Base-by-base conservation (phyloP, 2,329 filamentous ascomycete genomes). In the Meredithiella fracta region DNA sequence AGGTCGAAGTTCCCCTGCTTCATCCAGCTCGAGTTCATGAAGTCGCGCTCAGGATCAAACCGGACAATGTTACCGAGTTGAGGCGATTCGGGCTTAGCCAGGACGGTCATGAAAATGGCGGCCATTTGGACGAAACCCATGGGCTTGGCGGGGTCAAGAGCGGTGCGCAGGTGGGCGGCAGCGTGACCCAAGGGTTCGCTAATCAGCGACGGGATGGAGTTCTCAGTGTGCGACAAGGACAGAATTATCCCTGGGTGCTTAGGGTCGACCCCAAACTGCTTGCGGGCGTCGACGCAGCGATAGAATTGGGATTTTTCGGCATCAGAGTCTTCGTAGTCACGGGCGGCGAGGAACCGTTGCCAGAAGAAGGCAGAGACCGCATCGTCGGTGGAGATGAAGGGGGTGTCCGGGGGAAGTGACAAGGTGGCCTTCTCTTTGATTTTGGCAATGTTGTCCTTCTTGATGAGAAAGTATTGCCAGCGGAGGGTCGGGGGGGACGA, bases 351-450 rank as follows among this genome's bases (percentile, higher is more conserved):
- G 17, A 54, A 17, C 11, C 20, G 40, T 22, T 54, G 38, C 42
- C 42, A 54, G 40, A 47, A 31, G 4, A 47, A 37, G 15, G 53
- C 38, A 40, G 11, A 20, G 26, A 54, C 17, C n/a, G 53, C 25
- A 23, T 54, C 53, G 9, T 54, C 53, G 23, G 53, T 54, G 8
- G 40, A 47, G 23, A 54, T 29, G 42, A 54, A 54, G n/a, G 38
- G n/a, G 25, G 29, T 37, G 20, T 31, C 17, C 1, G 22, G 14
- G 5, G 51, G 51, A 3, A 40, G 15, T 20, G 47, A 25, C 4
- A 14, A 20, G 1, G 5, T 26, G 17, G 47, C 47, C 14, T 51
- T 51, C n/a, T 20, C 47, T 31, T 31, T 51, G 4, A 31, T 14
- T 51, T 26, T 31, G n/a, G 49, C 26, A 17, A 51, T 29, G 15